A percentile compares a stretch with the other conserved stretches of the same genome.
These are phyloP conservation scores for Trichoderma koningii DNA, from an alignment of 2,329 filamentous ascomycete genomes.

Conservation along the genomic window DNA sequence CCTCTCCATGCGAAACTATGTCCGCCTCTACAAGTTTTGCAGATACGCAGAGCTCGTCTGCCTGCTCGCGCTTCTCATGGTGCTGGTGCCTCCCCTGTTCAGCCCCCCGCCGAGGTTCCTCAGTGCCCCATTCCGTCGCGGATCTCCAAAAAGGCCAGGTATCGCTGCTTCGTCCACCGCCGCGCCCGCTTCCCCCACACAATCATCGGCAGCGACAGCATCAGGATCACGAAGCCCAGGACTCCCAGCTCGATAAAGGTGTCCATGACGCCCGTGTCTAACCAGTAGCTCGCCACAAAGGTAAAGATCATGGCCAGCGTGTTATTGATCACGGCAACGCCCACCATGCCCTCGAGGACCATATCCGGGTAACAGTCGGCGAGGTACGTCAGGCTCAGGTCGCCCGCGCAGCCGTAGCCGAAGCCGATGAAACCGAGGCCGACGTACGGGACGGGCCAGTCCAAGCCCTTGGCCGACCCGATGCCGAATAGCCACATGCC, in stretches of 20 bases:
- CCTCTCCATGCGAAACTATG: no score
- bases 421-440: conserved; percentile 61
- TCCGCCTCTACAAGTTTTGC: no score
- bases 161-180: conserved; percentile 50
- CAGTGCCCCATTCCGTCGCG: conserved; percentile 45
- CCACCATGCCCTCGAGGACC: conserved; percentile 60
- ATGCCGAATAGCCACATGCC: conserved; percentile 58
- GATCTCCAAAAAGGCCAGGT: conserved; percentile 50
- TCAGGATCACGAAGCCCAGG: conserved; percentile 53
- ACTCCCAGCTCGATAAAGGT: conserved; percentile 56
- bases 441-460: conserved; percentile 56
- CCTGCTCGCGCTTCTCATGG: no score
- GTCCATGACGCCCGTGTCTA: conserved; percentile 48
- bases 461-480: conserved; percentile 52
- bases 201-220: conserved; percentile 56
- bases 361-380: conserved; percentile 60
- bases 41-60: no score
- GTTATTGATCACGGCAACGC: conserved; percentile 60
- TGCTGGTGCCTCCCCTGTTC: neutral
- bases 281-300: conserved; percentile 53
- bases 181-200: conserved; percentile 54
- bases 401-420: conserved; percentile 60
- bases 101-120: neutral
- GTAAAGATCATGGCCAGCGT: conserved; percentile 57
- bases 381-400: conserved; percentile 57